phyloP scores from a whole-genome alignment of 768 basidiomycete genomes.

The Cyclocybe aegerita region DNA sequence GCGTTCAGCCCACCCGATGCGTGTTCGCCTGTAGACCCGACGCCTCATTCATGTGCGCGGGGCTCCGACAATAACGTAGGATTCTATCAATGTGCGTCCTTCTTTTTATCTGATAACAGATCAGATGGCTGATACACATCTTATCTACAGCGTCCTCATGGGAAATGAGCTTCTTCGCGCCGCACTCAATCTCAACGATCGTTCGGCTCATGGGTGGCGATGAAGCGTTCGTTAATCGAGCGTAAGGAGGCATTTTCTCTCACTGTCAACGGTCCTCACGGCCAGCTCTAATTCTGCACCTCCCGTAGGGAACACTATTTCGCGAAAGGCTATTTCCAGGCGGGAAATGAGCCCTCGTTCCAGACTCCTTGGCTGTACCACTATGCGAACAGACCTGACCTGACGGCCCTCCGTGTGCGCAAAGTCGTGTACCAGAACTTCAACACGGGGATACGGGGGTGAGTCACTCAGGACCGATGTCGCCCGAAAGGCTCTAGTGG shows the following conservation, averaged over 20 bases:
- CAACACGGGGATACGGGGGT: conserved; percentile 46
- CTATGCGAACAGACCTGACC: conserved; percentile 49
- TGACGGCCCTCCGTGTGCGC: conserved; percentile 44
- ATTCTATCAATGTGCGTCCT: conserved; percentile 47
- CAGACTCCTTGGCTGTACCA: conserved; percentile 48
- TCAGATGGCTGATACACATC: conserved; percentile 1
- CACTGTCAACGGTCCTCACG: not conserved
- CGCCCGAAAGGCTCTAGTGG: not conserved
- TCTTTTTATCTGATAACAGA: not conserved
- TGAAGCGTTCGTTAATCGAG: conserved; percentile 37
- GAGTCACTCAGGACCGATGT: conserved; percentile 9
- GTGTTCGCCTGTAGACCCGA: conserved; percentile 49
- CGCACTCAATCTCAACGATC: conserved; percentile 48
- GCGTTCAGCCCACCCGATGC: conserved; percentile 48
- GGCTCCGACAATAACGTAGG: conserved; percentile 50
- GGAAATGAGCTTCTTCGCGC: conserved; percentile 54
- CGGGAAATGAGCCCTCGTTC: conserved; percentile 52
- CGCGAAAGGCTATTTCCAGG: conserved; percentile 40
- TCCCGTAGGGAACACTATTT: conserved; percentile 43
- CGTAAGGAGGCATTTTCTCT: conserved; percentile 26
- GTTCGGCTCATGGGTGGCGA: conserved; percentile 47
- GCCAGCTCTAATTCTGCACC: not conserved
- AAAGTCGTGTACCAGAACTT: conserved; percentile 44
- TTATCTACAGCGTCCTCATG: conserved; percentile 44
- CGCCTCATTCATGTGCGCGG: conserved; percentile 45